Percentiles rank a stretch among this genome's conserved stretches.
Conservation (phyloP, 805 yeast species). For the Candida tibetensis region DNA sequence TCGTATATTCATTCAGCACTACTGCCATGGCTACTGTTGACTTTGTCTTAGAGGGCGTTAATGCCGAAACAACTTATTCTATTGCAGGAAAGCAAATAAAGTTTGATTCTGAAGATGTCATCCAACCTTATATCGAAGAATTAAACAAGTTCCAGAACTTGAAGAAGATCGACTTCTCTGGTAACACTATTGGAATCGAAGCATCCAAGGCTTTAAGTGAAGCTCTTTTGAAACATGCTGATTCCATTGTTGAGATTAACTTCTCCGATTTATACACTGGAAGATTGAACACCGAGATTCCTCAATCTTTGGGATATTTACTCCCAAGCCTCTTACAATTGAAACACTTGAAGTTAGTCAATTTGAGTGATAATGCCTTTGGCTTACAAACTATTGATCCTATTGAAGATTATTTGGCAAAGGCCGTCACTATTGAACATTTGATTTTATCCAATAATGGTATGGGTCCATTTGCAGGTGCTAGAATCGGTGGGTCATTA, state of each 20-base stretch:
- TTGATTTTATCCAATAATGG: slow-evolving; percentile 92
- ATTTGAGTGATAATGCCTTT: slow-evolving; percentile 92
- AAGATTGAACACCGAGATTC: slow-evolving; percentile 91
- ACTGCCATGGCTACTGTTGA: slow-evolving; percentile 21
- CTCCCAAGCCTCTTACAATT: slow-evolving; percentile 72
- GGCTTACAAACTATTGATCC: slow-evolving; percentile 95
- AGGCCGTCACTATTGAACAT: slow-evolving; percentile 79
- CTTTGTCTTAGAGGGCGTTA: slow-evolving; percentile 32
- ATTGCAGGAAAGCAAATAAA: slow-evolving; percentile 74
- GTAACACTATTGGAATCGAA: slow-evolving; percentile 91
- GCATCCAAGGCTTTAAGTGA: slow-evolving; percentile 74
- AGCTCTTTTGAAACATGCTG: slow-evolving; percentile 43
- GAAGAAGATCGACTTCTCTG: slow-evolving; percentile 74
- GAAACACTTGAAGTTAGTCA: slow-evolving; percentile 66
- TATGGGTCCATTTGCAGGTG: slow-evolving; percentile 97
- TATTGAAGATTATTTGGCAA: slow-evolving; percentile 70
- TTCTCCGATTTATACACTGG: slow-evolving; percentile 95
- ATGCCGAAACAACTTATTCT: slow-evolving; percentile 50
- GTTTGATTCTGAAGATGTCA: slow-evolving; percentile 69
- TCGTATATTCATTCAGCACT: neutral
- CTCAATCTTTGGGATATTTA: slow-evolving; percentile 69
- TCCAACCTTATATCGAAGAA: slow-evolving; percentile 64
- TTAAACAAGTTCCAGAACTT: slow-evolving; percentile 38
- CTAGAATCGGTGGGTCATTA: slow-evolving; percentile 85
- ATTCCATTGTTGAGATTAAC: slow-evolving; percentile 63